Conservation (phyloP, 2,329 filamentous ascomycete species). For the Curvularia sp. region DNA sequence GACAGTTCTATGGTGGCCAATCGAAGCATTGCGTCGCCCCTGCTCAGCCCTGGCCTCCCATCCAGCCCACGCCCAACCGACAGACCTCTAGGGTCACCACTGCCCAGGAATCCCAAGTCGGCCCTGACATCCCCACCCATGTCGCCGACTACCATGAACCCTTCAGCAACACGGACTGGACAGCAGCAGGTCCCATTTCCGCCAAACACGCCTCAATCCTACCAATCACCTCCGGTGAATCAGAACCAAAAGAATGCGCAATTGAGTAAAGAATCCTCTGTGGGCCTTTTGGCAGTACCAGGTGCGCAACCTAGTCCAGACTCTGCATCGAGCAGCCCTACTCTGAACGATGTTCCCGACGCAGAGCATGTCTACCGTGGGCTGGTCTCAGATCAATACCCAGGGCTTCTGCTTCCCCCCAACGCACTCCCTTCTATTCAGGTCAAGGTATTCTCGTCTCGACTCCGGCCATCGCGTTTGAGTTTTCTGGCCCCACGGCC, state of each 20-base stretch:
- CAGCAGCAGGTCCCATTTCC: conserved; percentile 76
- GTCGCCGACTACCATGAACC: conserved; percentile 67
- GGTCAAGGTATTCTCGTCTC: conserved; percentile 88
- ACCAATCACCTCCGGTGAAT: conserved; percentile 60
- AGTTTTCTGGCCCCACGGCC: conserved; percentile 82
- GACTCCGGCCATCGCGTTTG: conserved; percentile 89
- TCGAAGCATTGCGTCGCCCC: conserved; percentile 53
- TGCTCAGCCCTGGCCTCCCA: conserved; percentile 69
- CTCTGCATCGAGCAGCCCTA: conserved; percentile 38
- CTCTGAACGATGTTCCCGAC: conserved; percentile 42
- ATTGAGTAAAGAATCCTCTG: conserved; percentile 32
- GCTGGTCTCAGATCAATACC: conserved; percentile 84
- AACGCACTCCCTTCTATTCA: conserved; percentile 87
- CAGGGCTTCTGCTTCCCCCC: conserved; percentile 82
- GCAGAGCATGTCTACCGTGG: conserved; percentile 72
- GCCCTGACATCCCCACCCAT: conserved; percentile 70
- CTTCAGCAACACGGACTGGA: conserved; percentile 73
- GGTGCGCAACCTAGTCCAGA: conserved; percentile 45
- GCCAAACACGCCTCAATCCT: conserved; percentile 70
- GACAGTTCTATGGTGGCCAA: conserved; percentile 52
- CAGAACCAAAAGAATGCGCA: conserved; percentile 49
- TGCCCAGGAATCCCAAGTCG: conserved; percentile 64
- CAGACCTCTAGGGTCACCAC: conserved; percentile 65
- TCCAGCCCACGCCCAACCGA: conserved; percentile 68
- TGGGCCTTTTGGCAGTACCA: conserved; percentile 41